Base-by-base conservation (phyloP, 495 filamentous ascomycete species). In the Aspergillus nanangensis region DNA sequence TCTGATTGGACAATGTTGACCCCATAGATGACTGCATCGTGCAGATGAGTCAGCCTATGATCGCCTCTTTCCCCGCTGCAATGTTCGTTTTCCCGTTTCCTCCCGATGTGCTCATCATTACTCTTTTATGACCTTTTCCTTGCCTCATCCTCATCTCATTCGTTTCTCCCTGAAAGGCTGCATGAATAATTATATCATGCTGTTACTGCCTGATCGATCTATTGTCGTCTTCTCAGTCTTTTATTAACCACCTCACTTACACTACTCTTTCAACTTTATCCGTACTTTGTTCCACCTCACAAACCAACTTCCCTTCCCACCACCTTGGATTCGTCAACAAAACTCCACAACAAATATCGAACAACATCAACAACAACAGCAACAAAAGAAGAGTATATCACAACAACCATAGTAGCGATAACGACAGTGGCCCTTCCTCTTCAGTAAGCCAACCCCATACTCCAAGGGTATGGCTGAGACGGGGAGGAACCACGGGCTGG, bases 381-480 rank as follows among this genome's bases (percentile, higher is more conserved):
- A n/a, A n/a, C n/a, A n/a, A n/a, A n/a, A n/a, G n/a, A n/a, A n/a
- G n/a, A n/a, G n/a, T n/a, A n/a, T n/a, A n/a, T n/a, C n/a, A n/a
- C n/a, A 33, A 22, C 31, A 20, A n/a, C 14, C 8, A 14, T 8
- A 4, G 35, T 7, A 41, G 9, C 15, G 29, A 40, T 15, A 9
- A 32, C 27, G 34, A 22, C 25, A 5, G 7, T 29, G 10, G 44
- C 20, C 4, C 40, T 23, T 52, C 41, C 34, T 51, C 42, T 41
- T 53, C n/a, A n/a, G 18, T 14, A 15, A 11, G 20, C 29, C 34
- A 11, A 23, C 20, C 41, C 44, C 48, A 46, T 59, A 57, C 60
- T 63, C 19, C 34, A 51, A 52, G 62, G 62, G 65, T 61, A 74
- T 72, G 69, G 71, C 69, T 41, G 56, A 69, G 35, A 49, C 52